A percentile compares a stretch with the other conserved stretches of the same genome.
phyloP scores from a whole-genome alignment of 2,329 filamentous ascomycete species.

The Blastomyces emzantsi region DNA sequence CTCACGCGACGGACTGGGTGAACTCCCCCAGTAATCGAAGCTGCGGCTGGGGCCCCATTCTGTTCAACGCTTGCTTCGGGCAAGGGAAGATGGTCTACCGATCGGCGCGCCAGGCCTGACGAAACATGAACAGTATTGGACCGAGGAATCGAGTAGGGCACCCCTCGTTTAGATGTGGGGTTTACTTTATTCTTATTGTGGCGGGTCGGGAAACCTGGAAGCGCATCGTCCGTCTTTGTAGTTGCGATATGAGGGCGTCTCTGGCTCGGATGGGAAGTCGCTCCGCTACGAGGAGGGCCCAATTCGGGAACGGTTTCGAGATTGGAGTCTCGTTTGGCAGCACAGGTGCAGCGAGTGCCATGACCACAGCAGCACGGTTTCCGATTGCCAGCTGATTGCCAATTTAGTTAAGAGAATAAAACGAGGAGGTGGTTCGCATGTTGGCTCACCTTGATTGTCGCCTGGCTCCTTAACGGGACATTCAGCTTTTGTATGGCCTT shows the following conservation, averaged over 20 bases:
- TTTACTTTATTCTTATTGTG: conserved; percentile 56
- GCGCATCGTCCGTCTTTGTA: conserved; percentile 50
- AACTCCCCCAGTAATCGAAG: conserved; percentile 25
- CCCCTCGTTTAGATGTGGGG: conserved; percentile 52
- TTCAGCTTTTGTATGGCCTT: conserved; percentile 42
- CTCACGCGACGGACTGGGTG: conserved; percentile 31
- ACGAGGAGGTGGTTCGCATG: background rate
- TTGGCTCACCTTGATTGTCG: conserved; percentile 28
- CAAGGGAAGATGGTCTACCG: conserved; percentile 44
- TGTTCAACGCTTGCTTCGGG: conserved; percentile 24
- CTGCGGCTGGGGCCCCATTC: conserved; percentile 22
- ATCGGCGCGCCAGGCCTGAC: conserved; percentile 41
- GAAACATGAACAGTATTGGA: conserved; percentile 43
- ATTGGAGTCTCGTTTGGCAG: conserved; percentile 35
- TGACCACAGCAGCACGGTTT: conserved; percentile 19
- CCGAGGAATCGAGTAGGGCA: conserved; percentile 53
- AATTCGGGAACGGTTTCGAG: conserved; percentile 43
- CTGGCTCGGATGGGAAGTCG: conserved; percentile 37
- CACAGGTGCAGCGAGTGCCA: conserved; percentile 18
- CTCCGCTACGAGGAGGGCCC: conserved; percentile 33
- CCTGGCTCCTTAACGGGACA: conserved; percentile 25
- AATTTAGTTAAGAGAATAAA: conserved; percentile 17
- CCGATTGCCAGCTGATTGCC: conserved; percentile 8
- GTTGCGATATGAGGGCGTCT: conserved; percentile 49
- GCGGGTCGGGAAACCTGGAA: conserved; percentile 55